Evolutionary conservation across 257 asterid genomes (phyloP), one percentile per base, ranked within the genome.

Genomic region (Echites panduratus): DNA sequence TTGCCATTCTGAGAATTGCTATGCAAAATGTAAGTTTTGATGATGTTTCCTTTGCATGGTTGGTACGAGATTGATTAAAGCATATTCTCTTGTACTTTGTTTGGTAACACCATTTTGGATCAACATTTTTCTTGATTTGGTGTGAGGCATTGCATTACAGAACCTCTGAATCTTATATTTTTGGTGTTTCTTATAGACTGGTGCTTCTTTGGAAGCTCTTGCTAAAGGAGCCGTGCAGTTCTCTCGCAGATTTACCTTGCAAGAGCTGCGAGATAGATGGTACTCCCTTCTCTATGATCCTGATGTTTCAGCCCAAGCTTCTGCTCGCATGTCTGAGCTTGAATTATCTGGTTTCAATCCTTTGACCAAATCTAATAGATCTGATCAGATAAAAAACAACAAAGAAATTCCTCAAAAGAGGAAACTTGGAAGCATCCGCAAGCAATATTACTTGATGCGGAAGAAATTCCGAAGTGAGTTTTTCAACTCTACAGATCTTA

Each of bases 171-270:
- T 68, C 54, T 32, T 65, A 73, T 68, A 71, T 40, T 47, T 35
- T 68, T 75, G 27, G 71, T 52, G 77, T 40, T 74, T 45, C 24
- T 78, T 47, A 73, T 80, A 90, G 97, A 88, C 87, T 49, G 99
- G 96, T 83, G 97, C 96, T 70, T 89, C 98, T 20, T 72, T 95
- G 79, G 96, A 95, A 84, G 89, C 99, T 73, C 97, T 95, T 73
- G 96, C 97, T 61, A 94, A 87, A 84, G 99, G 97, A 24, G 97
- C 96, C 49, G 89, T 89, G 24, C 90, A 79, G 75, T 95, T 95
- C 86, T 91, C 99, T 50, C 93, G 91, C 73, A 82, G 87, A 85
- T 91, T 79, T 75, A 85, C 94, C 68, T 83, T 85, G 69, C 85
- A 66, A 70, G 97, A 95, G 79, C 85, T 89, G 80, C 89, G 74